Conservation (phyloP, 2,329 filamentous ascomycete species). For the Trichoderma afroharzianum region DNA sequence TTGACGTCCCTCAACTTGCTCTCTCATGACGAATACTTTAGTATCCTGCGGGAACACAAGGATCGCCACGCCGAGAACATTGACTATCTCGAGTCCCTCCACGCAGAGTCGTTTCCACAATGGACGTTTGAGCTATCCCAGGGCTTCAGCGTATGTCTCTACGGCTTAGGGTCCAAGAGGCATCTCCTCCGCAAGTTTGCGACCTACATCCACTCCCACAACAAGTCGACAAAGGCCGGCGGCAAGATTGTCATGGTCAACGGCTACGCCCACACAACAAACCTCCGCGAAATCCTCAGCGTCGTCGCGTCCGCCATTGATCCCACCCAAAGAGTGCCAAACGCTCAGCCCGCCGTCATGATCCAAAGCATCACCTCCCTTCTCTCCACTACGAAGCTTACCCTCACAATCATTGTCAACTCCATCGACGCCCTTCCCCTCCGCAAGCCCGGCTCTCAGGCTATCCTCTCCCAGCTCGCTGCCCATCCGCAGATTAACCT, state of each 20-base stretch:
- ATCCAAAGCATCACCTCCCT: conserved; percentile 62
- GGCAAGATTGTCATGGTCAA: conserved; percentile 74
- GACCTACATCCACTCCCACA: conserved; percentile 53
- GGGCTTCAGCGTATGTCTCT: conserved; percentile 84
- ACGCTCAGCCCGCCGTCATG: conserved; percentile 65
- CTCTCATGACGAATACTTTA: conserved; percentile 89
- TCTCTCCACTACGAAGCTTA: conserved; percentile 43
- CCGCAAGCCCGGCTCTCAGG: conserved; percentile 66
- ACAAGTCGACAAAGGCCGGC: conserved; percentile 28
- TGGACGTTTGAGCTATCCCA: conserved; percentile 89
- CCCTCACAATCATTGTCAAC: conserved; percentile 72
- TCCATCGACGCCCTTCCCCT: conserved; percentile 79
- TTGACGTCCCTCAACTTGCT: conserved; percentile 71
- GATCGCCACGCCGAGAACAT: conserved; percentile 71
- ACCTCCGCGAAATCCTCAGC: conserved; percentile 64
- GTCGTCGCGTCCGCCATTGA: conserved; percentile 64
- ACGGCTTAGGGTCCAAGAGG: conserved; percentile 89
- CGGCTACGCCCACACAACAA: conserved; percentile 68
- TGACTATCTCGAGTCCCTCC: conserved; percentile 67
- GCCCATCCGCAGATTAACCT: conserved; percentile 69
- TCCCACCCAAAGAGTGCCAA: conserved; percentile 45
- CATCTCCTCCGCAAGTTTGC: conserved; percentile 72
- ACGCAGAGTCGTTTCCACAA: conserved; percentile 79
- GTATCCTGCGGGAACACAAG: conserved; percentile 54
- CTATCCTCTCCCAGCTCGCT: conserved; percentile 72